These are phyloP conservation scores for Aspergillus coremiiformis DNA, from an alignment of 495 filamentous ascomycete species.

Conservation along the genomic window DNA sequence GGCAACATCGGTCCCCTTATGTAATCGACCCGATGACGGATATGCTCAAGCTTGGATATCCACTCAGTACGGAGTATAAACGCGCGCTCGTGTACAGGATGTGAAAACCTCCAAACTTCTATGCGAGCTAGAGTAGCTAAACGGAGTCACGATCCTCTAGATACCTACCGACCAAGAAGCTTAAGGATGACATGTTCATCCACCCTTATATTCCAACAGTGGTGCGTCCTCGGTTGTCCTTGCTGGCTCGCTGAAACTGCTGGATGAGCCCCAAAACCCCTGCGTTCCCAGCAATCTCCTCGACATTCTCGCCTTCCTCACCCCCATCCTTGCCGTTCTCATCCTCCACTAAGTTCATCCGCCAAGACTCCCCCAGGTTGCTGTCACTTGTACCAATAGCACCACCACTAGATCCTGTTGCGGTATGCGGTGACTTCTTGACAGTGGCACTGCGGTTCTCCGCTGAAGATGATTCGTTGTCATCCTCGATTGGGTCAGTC, in stretches of 20 bases:
- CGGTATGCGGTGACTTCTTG: constrained; percentile 21
- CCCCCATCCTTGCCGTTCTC: constrained; percentile 39
- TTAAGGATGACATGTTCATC: background rate
- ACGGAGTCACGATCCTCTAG: background rate
- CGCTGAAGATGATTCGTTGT: constrained; percentile 28
- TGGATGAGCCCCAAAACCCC: constrained; percentile 78
- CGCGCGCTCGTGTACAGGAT: background rate
- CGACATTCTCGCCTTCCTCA: constrained; percentile 43
- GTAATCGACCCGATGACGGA: background rate
- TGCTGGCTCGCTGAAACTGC: constrained; percentile 82
- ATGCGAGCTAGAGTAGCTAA: background rate
- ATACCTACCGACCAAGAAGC: background rate
- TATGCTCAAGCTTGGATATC: too few relatives aligned
- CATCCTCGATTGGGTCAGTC: constrained; percentile 36
- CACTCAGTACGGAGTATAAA: too few relatives aligned
- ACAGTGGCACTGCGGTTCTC: constrained; percentile 19
- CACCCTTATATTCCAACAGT: constrained; percentile 29
- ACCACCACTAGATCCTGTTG: constrained; percentile 32
- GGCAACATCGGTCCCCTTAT: background rate
- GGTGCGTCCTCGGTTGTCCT: constrained; percentile 47
- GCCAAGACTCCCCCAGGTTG: constrained; percentile 59
- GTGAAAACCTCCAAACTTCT: background rate
- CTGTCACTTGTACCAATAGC: constrained; percentile 45
- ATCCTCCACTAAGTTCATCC: constrained; percentile 46
- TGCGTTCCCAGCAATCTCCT: constrained; percentile 42